A percentile compares a stretch with the other conserved stretches of the same genome.
phyloP scores from a whole-genome alignment of 805 yeast species.

The Lipomyces spencermartinsiae region DNA sequence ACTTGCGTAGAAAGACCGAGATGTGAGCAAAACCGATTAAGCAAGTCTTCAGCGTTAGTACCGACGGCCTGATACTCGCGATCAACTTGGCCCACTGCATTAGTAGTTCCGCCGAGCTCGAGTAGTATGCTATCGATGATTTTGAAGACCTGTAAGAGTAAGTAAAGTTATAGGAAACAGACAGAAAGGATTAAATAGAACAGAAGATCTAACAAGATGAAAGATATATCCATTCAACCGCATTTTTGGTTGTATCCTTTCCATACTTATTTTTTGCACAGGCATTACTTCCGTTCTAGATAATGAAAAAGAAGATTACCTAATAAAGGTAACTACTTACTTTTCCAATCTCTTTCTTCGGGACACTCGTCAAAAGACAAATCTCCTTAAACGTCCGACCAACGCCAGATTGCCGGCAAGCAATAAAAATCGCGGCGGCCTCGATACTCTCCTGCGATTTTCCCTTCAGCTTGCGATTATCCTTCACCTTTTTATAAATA shows the following conservation, averaged over 20 bases:
- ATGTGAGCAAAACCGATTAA: slow-evolving; percentile 96
- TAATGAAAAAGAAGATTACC: neutral
- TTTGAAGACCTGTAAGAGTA: slow-evolving; percentile 54
- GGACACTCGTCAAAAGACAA: slow-evolving; percentile 92
- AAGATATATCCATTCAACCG: neutral
- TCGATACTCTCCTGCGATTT: slow-evolving; percentile 90
- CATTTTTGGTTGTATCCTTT: neutral
- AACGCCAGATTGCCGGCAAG: slow-evolving; percentile 91
- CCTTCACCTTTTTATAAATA: slow-evolving; percentile 88
- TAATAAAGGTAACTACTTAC: slow-evolving; percentile 52
- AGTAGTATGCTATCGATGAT: slow-evolving; percentile 72
- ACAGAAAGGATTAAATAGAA: neutral
- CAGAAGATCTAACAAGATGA: neutral
- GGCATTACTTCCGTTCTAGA: neutral
- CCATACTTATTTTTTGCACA: neutral
- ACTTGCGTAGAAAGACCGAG: slow-evolving; percentile 83
- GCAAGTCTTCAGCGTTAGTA: slow-evolving; percentile 90
- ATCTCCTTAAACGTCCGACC: slow-evolving; percentile 95
- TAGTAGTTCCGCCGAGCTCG: slow-evolving; percentile 16
- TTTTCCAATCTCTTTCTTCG: slow-evolving; percentile 88
- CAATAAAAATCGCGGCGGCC: slow-evolving; percentile 94
- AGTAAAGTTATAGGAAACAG: slow-evolving; percentile 7
- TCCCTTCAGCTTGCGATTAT: slow-evolving; percentile 83
- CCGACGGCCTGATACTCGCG: slow-evolving; percentile 70
- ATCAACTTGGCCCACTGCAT: slow-evolving; percentile 43